phyloP scores from a whole-genome alignment of 1,284 basidiomycete genomes.

The Inonotus hispidus region DNA sequence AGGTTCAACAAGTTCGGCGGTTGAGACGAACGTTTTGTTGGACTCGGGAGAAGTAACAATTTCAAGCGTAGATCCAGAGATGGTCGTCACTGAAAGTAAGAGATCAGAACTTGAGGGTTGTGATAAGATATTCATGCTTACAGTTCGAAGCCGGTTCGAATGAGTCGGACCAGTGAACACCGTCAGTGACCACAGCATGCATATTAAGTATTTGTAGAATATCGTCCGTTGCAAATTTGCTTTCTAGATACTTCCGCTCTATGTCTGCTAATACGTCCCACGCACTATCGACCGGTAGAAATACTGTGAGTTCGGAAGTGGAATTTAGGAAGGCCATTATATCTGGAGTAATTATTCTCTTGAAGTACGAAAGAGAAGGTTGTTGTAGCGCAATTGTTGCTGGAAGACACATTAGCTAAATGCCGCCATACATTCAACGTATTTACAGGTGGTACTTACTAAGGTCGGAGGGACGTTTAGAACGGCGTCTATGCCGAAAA shows the following conservation, averaged over 20 bases:
- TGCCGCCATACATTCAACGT: background rate
- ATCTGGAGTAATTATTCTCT: constrained; percentile 56
- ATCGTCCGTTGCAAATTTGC: constrained; percentile 77
- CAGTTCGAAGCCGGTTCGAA: constrained; percentile 50
- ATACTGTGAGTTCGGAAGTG: constrained; percentile 78
- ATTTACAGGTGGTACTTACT: constrained; percentile 40
- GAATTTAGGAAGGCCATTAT: constrained; percentile 51
- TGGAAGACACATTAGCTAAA: constrained; percentile 24
- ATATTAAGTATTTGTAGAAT: constrained; percentile 71
- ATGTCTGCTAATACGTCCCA: constrained; percentile 61
- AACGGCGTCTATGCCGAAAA: constrained; percentile 74
- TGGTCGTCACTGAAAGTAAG: constrained; percentile 52
- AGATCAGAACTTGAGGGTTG: constrained; percentile 1
- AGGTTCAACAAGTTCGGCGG: constrained; percentile 56
- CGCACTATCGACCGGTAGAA: constrained; percentile 83
- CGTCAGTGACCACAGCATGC: constrained; percentile 57
- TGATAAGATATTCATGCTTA: constrained; percentile 33
- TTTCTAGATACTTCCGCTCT: constrained; percentile 82
- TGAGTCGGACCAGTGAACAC: constrained; percentile 60
- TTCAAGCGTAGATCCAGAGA: constrained; percentile 64
- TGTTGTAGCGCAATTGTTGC: constrained; percentile 55
- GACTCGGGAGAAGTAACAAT: constrained; percentile 46
- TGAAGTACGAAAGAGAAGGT: constrained; percentile 64
- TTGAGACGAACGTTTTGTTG: constrained; percentile 53
- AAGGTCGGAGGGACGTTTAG: constrained; percentile 75